Evolutionary conservation across 2,329 filamentous ascomycete species (phyloP).

Genomic region (Diatrype stigma): DNA sequence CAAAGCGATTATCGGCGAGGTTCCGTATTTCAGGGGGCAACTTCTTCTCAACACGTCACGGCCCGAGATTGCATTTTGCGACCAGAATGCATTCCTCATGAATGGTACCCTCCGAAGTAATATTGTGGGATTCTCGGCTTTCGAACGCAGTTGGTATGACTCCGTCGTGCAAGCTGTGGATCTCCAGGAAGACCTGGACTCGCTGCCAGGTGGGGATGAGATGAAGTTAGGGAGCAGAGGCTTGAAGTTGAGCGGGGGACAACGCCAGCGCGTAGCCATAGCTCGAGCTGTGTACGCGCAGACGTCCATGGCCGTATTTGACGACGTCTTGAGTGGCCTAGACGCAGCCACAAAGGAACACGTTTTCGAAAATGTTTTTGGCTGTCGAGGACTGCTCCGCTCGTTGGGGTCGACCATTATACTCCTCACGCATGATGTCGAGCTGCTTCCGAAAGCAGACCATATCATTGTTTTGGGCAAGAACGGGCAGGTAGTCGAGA

Average conservation of each 20-base stretch:
- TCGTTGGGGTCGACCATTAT: slow-evolving; percentile 22
- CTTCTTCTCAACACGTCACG: slow-evolving; percentile 15
- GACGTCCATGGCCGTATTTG: slow-evolving; percentile 26
- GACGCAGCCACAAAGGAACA: slow-evolving; percentile 29
- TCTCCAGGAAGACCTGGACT: slow-evolving; percentile 26
- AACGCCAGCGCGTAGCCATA: slow-evolving; percentile 36
- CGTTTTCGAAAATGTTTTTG: slow-evolving; percentile 28
- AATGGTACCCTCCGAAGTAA: slow-evolving; percentile 29
- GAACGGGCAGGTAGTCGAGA: slow-evolving; percentile 38
- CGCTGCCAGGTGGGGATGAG: slow-evolving; percentile 30
- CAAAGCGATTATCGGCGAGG: slow-evolving; percentile 35
- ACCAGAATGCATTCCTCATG: slow-evolving; percentile 31
- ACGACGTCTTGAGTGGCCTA: slow-evolving; percentile 33
- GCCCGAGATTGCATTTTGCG: slow-evolving; percentile 31
- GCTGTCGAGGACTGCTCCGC: slow-evolving; percentile 19
- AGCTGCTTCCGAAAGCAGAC: slow-evolving; percentile 36
- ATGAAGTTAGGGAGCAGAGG: slow-evolving; percentile 42
- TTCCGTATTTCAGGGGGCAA: slow-evolving; percentile 21
- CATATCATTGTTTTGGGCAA: slow-evolving; percentile 42
- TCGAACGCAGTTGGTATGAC: slow-evolving; percentile 20
- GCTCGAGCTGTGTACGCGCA: slow-evolving; percentile 30
- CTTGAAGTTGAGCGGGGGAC: slow-evolving; percentile 41
- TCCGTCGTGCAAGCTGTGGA: slow-evolving; percentile 23
- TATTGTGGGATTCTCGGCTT: slow-evolving; percentile 24
- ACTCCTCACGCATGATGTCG: slow-evolving; percentile 36